These are phyloP conservation scores for Boletus barrowsii DNA, from an alignment of 768 basidiomycete species.

Conservation along the genomic window DNA sequence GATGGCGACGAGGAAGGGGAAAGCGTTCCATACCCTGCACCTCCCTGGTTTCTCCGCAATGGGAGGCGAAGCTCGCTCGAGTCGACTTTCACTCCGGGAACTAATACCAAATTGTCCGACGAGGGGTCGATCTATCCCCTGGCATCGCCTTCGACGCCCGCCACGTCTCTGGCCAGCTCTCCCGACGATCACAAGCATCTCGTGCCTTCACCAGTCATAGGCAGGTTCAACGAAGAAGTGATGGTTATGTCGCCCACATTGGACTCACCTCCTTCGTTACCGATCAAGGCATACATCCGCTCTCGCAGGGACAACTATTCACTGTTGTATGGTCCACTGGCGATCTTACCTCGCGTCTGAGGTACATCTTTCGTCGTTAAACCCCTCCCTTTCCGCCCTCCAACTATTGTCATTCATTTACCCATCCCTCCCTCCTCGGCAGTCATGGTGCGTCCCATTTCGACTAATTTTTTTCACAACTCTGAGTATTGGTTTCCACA, in stretches of 20 bases:
- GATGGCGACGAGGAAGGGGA: not conserved
- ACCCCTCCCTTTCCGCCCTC: not conserved
- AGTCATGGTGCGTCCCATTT: conserved; percentile 1
- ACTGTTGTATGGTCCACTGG: not conserved
- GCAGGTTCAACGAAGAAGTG: not conserved
- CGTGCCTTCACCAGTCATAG: no score
- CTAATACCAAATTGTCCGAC: conserved; percentile 1
- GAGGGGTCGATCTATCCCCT: conserved; percentile 1
- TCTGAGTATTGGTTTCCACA: not conserved
- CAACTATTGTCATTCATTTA: conserved; percentile 22
- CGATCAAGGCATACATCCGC: not conserved
- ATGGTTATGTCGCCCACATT: not conserved
- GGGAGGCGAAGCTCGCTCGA: not conserved
- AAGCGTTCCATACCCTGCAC: not conserved
- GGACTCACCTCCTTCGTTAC: conserved; percentile 2
- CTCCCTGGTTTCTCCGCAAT: not conserved
- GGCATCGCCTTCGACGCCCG: not conserved
- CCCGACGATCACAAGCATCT: not conserved
- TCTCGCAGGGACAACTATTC: conserved; percentile 3
- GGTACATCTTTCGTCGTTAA: not conserved
- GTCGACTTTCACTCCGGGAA: not conserved
- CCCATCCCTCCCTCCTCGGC: not conserved
- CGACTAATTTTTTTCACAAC: not conserved
- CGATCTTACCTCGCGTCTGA: conserved; percentile 1
- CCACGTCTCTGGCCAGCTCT: not conserved